Conservation (phyloP, 177 flowering plant genomes). For the Telopea speciosissima region DNA sequence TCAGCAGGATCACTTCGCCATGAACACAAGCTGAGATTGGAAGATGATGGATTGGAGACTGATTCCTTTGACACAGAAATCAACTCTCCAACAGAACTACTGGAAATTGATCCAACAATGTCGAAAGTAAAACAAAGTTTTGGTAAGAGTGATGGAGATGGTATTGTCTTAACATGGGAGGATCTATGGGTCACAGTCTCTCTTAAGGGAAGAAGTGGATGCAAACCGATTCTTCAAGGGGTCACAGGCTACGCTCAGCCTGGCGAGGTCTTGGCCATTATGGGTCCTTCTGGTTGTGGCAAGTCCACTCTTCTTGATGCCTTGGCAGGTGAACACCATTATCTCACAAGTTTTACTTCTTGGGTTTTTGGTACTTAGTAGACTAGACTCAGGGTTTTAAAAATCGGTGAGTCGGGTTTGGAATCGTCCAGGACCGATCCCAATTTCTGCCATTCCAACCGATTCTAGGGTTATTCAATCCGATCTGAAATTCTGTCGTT, state of each 20-base stretch:
- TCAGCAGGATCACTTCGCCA: background rate
- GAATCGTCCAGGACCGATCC: too few species aligned
- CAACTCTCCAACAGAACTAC: background rate
- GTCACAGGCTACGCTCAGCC: conserved; percentile 36
- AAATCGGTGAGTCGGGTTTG: too few species aligned
- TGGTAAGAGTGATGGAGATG: background rate
- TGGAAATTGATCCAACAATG: background rate
- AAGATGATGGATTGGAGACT: background rate
- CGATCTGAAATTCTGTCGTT: too few species aligned
- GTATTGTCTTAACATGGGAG: conserved; percentile 31
- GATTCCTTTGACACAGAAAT: background rate
- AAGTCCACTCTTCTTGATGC: conserved; percentile 35
- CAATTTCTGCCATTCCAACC: too few species aligned
- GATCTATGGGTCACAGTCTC: conserved; percentile 30
- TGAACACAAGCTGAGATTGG: background rate
- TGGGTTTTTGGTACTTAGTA: too few species aligned
- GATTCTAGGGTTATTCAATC: too few species aligned
- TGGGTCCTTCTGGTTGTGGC: conserved; percentile 47
- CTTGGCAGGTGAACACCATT: conserved; percentile 23
- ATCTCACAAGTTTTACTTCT: background rate
- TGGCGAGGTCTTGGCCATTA: conserved; percentile 34
- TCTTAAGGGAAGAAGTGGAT: conserved; percentile 4
- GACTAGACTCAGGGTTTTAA: too few species aligned
- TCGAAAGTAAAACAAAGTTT: background rate
- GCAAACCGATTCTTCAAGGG: conserved; percentile 21